Percentiles rank a stretch among this genome's conserved stretches.
Evolutionary conservation across 2,329 filamentous ascomycete genomes (phyloP).

Genomic region (Mycocentrospora acerina): DNA sequence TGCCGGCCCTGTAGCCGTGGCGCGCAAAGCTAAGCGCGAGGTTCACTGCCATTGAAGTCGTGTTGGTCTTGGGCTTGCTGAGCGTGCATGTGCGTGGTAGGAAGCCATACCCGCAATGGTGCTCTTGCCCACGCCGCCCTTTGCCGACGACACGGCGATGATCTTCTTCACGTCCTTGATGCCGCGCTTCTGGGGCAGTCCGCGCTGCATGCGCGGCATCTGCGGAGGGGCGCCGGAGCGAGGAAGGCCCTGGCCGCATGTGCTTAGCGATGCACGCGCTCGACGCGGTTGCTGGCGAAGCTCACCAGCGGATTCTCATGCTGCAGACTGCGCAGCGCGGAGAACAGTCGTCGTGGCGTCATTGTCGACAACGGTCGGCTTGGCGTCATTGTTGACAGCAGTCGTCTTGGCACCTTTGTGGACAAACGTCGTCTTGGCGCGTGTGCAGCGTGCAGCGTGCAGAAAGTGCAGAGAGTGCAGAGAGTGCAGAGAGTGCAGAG

Average conservation of each 20-base stretch:
- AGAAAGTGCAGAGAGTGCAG: too few species aligned
- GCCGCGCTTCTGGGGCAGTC: slow-evolving; percentile 75
- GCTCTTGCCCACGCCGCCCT: slow-evolving; percentile 97
- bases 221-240: slow-evolving; percentile 66
- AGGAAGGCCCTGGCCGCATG: slow-evolving; percentile 73
- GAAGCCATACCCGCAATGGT: slow-evolving; percentile 71
- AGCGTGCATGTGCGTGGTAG: neutral
- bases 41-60: slow-evolving; percentile 56
- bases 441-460: too few species aligned
- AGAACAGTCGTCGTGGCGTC: slow-evolving; percentile 56
- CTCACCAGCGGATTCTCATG: slow-evolving; percentile 89
- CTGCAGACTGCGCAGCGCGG: slow-evolving; percentile 50
- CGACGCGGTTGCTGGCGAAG: too few species aligned
- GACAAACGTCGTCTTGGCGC: too few species aligned
- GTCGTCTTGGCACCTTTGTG: too few species aligned
- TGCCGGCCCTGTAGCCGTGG: slow-evolving; percentile 77
- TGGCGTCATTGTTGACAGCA: too few species aligned
- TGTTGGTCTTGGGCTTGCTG: slow-evolving; percentile 3
- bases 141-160: slow-evolving; percentile 95
- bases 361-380: too few species aligned
- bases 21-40: slow-evolving; percentile 84
- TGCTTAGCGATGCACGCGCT: too few species aligned
- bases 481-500: too few species aligned
- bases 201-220: slow-evolving; percentile 75
- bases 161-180: slow-evolving; percentile 86